phyloP scores from a whole-genome alignment of 1,139 yeast species.

The Lodderomyces metapsilosis region DNA sequence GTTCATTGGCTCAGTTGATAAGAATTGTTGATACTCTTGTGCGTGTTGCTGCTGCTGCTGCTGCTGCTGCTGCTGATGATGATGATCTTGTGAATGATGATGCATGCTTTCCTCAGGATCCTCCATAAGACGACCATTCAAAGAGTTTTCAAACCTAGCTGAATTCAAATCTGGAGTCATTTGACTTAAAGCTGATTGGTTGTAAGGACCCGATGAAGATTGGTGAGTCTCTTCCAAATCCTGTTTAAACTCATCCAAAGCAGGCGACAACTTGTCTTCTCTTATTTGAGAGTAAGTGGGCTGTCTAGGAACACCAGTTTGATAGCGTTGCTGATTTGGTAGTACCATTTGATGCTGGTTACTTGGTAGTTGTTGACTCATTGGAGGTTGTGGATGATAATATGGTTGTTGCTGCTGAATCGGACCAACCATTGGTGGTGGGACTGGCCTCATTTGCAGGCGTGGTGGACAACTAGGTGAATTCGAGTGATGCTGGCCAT shows the following conservation, averaged over 20 bases:
- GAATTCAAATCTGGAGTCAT: not conserved
- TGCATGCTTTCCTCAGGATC: constrained; percentile 4
- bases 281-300: constrained; percentile 14
- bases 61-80: too few species aligned
- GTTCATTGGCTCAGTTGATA: constrained; percentile 14
- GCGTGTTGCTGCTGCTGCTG: too few species aligned
- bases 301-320: constrained; percentile 7
- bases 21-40: constrained; percentile 36
- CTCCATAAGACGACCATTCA: not conserved
- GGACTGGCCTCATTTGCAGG: constrained; percentile 11
- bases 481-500: not conserved
- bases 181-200: not conserved
- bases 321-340: constrained; percentile 6
- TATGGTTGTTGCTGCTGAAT: constrained; percentile 1
- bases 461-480: constrained; percentile 11
- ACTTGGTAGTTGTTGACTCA: not conserved
- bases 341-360: not conserved
- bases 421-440: constrained; percentile 5
- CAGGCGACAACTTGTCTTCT: constrained; percentile 25
- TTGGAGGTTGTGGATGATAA: constrained; percentile 2
- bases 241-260: constrained; percentile 30
- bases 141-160: not conserved
- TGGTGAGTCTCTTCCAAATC: constrained; percentile 31
- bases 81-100: constrained; percentile 3
- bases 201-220: not conserved